phyloP scores from a whole-genome alignment of 208 protist species.

The Crithidia sp. region DNA sequence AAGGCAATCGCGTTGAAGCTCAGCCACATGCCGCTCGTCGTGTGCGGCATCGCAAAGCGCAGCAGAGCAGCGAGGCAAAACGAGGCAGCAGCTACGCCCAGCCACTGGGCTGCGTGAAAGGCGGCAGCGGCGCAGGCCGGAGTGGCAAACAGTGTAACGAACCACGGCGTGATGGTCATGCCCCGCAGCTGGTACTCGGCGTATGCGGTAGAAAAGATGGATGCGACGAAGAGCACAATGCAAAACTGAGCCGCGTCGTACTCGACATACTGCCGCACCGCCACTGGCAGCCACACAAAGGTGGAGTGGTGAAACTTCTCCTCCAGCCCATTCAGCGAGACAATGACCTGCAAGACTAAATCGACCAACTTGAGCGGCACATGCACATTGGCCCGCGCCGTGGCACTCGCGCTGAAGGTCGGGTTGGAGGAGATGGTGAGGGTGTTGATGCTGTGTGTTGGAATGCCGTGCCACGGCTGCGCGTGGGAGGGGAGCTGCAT shows the following conservation, averaged over 20 bases:
- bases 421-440: constrained; percentile 52
- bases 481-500: constrained; percentile 33
- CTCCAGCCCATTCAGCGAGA: constrained; percentile 66
- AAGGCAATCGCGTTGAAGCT: constrained; percentile 61
- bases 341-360: constrained; percentile 39
- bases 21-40: constrained; percentile 41
- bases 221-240: constrained; percentile 55
- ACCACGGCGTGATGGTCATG: constrained; percentile 45
- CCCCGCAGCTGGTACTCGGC: constrained; percentile 58
- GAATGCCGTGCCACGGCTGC: constrained; percentile 47
- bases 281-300: constrained; percentile 65
- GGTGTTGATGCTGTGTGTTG: constrained; percentile 58
- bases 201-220: constrained; percentile 62
- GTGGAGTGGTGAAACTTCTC: constrained; percentile 76
- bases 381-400: not conserved
- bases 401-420: not conserved
- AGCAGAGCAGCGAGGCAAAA: constrained; percentile 14
- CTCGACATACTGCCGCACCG: constrained; percentile 44
- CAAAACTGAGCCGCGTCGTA: constrained; percentile 72
- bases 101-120: constrained; percentile 28
- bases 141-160: constrained; percentile 32
- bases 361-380: constrained; percentile 10
- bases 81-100: constrained; percentile 24
- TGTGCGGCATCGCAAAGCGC: constrained; percentile 13
- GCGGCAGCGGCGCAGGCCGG: constrained; percentile 19